phyloP scores from a whole-genome alignment of 2,329 filamentous ascomycete species.

The Fusarium algeriense region DNA sequence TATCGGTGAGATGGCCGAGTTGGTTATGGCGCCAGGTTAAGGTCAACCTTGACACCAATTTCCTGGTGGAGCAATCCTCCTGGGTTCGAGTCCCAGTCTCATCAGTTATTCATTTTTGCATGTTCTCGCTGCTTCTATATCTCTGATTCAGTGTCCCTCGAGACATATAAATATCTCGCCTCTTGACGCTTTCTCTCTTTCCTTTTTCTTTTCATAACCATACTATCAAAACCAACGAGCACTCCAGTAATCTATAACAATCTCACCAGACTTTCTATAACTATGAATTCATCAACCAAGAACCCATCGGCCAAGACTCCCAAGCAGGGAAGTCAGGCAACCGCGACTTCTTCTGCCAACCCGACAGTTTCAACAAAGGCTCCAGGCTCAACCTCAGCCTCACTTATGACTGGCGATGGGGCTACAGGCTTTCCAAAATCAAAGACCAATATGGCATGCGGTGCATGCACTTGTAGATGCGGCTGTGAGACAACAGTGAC shows the following conservation, averaged over 20 bases:
- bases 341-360: not conserved
- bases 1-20: conserved; percentile 18
- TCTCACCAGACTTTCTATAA: not conserved
- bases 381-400: accelerated
- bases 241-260: accelerated
- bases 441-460: not conserved
- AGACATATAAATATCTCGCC: not conserved
- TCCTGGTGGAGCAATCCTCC: conserved; percentile 11
- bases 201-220: too few species aligned
- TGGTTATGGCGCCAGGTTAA: conserved; percentile 17
- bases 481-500: not conserved
- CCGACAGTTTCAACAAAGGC: too few species aligned
- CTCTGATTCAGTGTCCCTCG: accelerated
- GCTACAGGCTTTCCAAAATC: too few species aligned
- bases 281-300: too few species aligned
- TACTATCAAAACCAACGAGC: too few species aligned
- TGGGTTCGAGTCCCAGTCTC: conserved; percentile 1
- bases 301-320: too few species aligned
- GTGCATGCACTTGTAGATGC: not conserved
- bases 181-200: not conserved
- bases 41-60: conserved; percentile 6
- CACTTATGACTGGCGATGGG: accelerated
- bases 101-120: not conserved
- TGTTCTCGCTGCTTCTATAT: not conserved
- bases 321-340: not conserved